A percentile compares a stretch with the other conserved stretches of the same genome.
Conservation (phyloP, 192 early-diverging fungal genomes). For the Helicostylum pulchrum region DNA sequence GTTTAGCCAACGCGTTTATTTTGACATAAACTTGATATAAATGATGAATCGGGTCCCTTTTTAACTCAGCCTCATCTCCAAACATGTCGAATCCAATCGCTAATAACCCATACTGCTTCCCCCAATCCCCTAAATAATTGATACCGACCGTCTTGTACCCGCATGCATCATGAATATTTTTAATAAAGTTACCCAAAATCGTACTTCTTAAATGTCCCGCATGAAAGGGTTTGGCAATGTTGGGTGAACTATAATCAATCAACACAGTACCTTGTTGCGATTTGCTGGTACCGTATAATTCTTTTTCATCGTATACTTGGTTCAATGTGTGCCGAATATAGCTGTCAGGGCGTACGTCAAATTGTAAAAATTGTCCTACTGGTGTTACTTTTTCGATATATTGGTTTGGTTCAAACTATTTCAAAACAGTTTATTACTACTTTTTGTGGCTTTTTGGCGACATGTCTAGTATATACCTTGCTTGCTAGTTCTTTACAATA, state of each 20-base stretch:
- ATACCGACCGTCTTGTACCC: constrained; percentile 82
- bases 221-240: constrained; percentile 98
- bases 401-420: constrained; percentile 44
- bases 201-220: constrained; percentile 94
- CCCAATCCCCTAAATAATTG: constrained; percentile 99
- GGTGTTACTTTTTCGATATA: constrained; percentile 47
- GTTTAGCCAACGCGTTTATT: constrained; percentile 69
- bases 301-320: constrained; percentile 44
- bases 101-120: constrained; percentile 94
- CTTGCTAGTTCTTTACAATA: background rate
- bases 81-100: constrained; percentile 83
- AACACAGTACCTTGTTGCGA: constrained; percentile 45
- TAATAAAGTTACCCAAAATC: constrained; percentile 91
- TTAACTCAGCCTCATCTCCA: constrained; percentile 66
- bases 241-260: constrained; percentile 91
- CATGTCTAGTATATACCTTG: background rate
- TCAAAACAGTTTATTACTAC: background rate
- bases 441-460: background rate
- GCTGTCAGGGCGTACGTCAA: constrained; percentile 51
- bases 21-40: constrained; percentile 88
- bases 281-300: constrained; percentile 61
- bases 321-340: constrained; percentile 50
- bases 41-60: constrained; percentile 80
- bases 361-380: constrained; percentile 66
- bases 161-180: constrained; percentile 69